Conservation (phyloP, 1,284 basidiomycete genomes). For the Rhodotorula sp. region DNA sequence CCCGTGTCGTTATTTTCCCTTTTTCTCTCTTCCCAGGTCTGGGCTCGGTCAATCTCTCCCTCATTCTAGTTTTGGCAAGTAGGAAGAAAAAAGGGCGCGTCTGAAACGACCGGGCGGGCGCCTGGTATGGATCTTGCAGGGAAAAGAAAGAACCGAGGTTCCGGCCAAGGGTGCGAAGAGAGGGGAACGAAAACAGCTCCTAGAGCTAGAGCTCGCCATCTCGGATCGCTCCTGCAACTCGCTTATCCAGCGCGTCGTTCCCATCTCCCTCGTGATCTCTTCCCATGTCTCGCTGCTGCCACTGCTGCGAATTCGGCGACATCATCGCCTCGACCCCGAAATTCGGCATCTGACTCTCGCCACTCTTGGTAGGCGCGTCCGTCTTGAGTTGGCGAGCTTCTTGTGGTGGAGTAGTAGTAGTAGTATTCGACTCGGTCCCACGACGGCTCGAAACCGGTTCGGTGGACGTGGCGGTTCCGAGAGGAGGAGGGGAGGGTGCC, state of each 20-base stretch:
- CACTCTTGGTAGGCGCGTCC: background rate
- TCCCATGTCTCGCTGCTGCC: background rate
- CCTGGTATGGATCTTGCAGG: background rate
- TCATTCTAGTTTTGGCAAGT: no score
- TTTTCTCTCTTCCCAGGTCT: background rate
- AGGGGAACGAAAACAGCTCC: no score
- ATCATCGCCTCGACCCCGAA: conserved; percentile 14
- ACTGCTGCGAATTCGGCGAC: background rate
- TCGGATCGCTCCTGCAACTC: conserved; percentile 18
- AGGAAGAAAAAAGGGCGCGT: no score
- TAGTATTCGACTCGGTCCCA: background rate
- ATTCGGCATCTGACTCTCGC: conserved; percentile 21
- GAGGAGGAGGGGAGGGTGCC: background rate
- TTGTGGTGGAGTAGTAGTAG: background rate
- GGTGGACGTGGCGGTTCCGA: no score
- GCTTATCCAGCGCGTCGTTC: background rate
- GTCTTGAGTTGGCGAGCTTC: background rate
- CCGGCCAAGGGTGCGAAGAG: no score
- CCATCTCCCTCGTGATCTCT: background rate
- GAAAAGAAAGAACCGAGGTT: background rate
- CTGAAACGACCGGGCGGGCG: no score
- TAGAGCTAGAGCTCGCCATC: conserved; percentile 25
- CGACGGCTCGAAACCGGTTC: no score
- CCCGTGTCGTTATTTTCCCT: background rate
- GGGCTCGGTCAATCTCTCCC: background rate